Evolutionary conservation across 768 basidiomycete species (phyloP).

Genomic region (Dacryopinax spathularia): DNA sequence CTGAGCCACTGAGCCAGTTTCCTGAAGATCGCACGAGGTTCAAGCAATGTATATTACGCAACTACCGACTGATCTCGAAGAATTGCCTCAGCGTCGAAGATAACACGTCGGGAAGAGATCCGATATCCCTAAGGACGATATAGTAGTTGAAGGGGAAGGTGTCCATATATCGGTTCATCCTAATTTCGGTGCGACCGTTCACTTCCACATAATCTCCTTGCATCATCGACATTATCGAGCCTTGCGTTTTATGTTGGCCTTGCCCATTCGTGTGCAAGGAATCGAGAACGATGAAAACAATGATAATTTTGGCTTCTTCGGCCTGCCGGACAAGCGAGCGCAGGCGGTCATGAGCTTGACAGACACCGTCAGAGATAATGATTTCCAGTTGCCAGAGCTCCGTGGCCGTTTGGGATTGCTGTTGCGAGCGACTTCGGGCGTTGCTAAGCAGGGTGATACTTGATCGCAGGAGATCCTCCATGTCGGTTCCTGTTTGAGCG

Average conservation of each 20-base stretch:
- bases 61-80: conserved; percentile 36
- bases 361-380: conserved; percentile 98
- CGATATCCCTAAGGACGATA: conserved; percentile 79
- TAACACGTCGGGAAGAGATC: conserved; percentile 81
- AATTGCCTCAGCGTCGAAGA: conserved; percentile 83
- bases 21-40: no score
- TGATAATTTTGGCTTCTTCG: conserved; percentile 79
- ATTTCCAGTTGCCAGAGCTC: conserved; percentile 97
- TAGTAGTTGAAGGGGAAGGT: conserved; percentile 98
- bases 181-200: conserved; percentile 69
- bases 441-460: conserved; percentile 59
- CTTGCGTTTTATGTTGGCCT: conserved; percentile 25
- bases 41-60: not conserved
- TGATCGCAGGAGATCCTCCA: conserved; percentile 64
- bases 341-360: conserved; percentile 83
- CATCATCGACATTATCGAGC: conserved; percentile 86
- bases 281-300: conserved; percentile 92
- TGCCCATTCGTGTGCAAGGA: conserved; percentile 44
- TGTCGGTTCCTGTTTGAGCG: conserved; percentile 77
- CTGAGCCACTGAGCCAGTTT: no score
- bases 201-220: conserved; percentile 76
- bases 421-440: conserved; percentile 54
- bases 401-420: conserved; percentile 43
- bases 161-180: conserved; percentile 80
- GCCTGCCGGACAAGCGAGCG: conserved; percentile 69